phyloP scores from a whole-genome alignment of 805 yeast genomes.

The Jamesozyma rosinii region DNA sequence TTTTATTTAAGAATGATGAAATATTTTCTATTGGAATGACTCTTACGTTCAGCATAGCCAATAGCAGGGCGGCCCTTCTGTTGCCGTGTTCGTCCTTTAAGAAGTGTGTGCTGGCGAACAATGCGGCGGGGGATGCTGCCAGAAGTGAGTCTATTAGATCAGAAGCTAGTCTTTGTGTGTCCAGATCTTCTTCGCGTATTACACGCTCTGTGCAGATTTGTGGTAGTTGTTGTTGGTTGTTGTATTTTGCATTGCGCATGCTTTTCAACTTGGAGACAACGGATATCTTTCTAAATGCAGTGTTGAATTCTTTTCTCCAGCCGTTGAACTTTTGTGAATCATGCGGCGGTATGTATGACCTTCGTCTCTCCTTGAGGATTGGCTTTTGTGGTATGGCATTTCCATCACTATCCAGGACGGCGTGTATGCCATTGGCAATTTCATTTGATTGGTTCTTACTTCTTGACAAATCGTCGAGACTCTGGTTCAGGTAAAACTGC shows the following conservation, averaged over 20 bases:
- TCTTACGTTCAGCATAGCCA: conserved; percentile 61
- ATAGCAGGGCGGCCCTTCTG: conserved; percentile 71
- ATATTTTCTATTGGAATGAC: conserved; percentile 37
- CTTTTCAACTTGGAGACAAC: conserved; percentile 13
- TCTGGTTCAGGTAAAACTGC: not conserved
- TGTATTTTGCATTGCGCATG: conserved; percentile 1
- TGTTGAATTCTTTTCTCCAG: conserved; percentile 26
- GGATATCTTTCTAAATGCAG: conserved; percentile 21
- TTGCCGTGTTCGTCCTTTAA: conserved; percentile 67
- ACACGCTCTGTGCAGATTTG: not conserved
- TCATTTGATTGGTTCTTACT: not conserved
- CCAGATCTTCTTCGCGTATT: conserved; percentile 1
- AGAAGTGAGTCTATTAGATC: conserved; percentile 45
- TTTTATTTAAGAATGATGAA: conserved; percentile 2
- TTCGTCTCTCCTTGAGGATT: conserved; percentile 2
- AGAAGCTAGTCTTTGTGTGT: conserved; percentile 29
- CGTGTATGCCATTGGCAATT: not conserved
- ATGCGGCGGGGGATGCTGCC: conserved; percentile 64
- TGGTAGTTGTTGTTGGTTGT: not conserved
- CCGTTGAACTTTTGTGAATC: conserved; percentile 2
- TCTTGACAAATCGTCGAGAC: conserved; percentile 1
- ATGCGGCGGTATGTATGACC: conserved; percentile 2
- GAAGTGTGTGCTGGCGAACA: conserved; percentile 66
- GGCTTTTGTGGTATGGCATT: not conserved
- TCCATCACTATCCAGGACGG: not conserved